Conservation (phyloP, 805 yeast species). For the Saturnispora saitoi region DNA sequence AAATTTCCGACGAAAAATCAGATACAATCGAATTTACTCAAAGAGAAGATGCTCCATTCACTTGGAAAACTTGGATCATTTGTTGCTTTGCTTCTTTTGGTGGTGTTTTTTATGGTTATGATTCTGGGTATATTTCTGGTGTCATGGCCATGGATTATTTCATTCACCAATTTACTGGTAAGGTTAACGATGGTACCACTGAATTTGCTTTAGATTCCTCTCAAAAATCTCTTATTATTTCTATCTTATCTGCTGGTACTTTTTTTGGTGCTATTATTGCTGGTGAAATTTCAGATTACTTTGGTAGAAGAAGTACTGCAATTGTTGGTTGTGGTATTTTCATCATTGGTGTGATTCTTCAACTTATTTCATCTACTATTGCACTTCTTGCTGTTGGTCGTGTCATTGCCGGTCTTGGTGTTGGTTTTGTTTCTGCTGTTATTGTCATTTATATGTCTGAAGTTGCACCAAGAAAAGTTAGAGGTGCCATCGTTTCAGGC, state of each 20-base stretch:
- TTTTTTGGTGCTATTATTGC: conserved; percentile 58
- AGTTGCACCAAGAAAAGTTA: conserved; percentile 66
- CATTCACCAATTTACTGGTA: conserved; percentile 24
- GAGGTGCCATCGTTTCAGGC: conserved; percentile 70
- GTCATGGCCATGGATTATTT: conserved; percentile 53
- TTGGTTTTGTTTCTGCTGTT: conserved; percentile 69
- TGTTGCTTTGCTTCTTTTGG: conserved; percentile 60
- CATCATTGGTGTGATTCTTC: conserved; percentile 41
- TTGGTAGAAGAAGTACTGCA: conserved; percentile 43
- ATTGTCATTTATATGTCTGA: conserved; percentile 76
- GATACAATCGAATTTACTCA: conserved; percentile 3
- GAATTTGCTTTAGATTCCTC: conserved; percentile 22
- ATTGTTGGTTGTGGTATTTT: conserved; percentile 37
- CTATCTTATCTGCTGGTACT: conserved; percentile 67
- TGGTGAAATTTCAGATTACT: conserved; percentile 40
- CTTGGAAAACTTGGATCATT: conserved; percentile 29
- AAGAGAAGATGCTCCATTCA: conserved; percentile 31
- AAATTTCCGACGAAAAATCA: background rate
- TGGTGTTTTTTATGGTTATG: conserved; percentile 60
- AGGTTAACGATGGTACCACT: conserved; percentile 26
- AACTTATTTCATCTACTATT: conserved; percentile 38
- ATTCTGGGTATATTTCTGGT: conserved; percentile 61
- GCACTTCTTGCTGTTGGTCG: conserved; percentile 57
- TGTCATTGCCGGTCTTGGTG: conserved; percentile 65
- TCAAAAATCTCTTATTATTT: conserved; percentile 45